Base-by-base conservation (phyloP, 306 rosid species). In the Malus orientalis region DNA sequence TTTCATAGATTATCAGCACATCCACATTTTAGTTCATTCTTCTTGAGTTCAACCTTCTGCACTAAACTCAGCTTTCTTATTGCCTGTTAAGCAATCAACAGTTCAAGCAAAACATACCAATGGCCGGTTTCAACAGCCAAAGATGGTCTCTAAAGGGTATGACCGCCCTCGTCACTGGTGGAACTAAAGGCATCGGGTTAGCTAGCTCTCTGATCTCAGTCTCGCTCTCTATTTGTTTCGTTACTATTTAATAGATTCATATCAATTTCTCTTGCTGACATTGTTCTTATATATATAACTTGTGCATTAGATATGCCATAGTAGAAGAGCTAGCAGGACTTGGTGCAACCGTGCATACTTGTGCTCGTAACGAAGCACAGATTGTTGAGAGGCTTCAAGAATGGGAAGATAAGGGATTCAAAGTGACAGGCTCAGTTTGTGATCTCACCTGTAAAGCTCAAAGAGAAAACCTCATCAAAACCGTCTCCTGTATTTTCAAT, bases 71-170 rank as follows among this genome's bases (percentile, higher is more conserved):
- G 58, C 13, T 45, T 27, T 27, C 66, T 27, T 23, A 59, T 59
- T 59, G 30, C 64, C 13, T 59, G 15, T 13, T 59, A 25, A 58
- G 4, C 63, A 58, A 22, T 58, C 33, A 14, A 30, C 4, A 29
- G 71, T 79, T 51, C 55, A 63, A 30, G 71, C 65, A 65, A 70
- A 47, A 4, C 11, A 27, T 20, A 51, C 8, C 25, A 27, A 74
- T 74, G 75, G 33, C 47, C 9, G 75, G 64, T n/a, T 77, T 51
- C 79, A 74, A 42, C 22, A 40, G 27, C 61, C 74, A 67, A 57
- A 79, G 87, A 76, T 88, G 91, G 87, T 85, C 89, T 47, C 89
- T 88, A 11, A 79, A 85, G 60, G 89, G 91, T 7, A 75, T 65
- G 86, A 87, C 86, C 3, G 84, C 89, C 63, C 86, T 87, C 20